Base-by-base conservation (phyloP, 495 filamentous ascomycete genomes). In the Neurospora tetraspora region DNA sequence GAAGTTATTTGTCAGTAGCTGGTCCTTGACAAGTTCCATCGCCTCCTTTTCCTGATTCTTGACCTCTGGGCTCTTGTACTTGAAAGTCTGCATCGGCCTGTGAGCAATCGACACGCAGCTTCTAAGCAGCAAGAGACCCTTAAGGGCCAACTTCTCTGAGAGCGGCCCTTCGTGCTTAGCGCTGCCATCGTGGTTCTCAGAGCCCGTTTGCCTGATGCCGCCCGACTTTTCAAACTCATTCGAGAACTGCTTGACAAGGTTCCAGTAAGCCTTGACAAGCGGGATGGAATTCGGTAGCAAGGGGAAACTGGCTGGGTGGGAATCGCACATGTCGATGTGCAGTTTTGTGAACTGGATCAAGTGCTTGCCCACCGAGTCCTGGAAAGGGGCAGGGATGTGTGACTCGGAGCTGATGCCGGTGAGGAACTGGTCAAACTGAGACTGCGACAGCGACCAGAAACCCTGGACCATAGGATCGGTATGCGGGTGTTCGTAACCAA, bases 261-360 rank as follows among this genome's bases (percentile, higher is more conserved):
- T 86, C 96, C 96, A 98, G 78, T 97, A 98, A 16, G 89, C 87
- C 61, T 86, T 88, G 23, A 92, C 88, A 12, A 99, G 87, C 14
- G 87, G 82, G 5, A 95, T 82, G 39, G 93, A 93, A 73, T 92
- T 88, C 3, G 94, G 92, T 7, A 99, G 86, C 14, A 92, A 81
- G 0, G 90, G 90, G 81, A 97, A 98, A 37, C 92, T 90, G 6
- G 90, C 89, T 11, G 94, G 90, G 77, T 95, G 93, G 12, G 81
- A 79, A 69, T 85, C 85, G 5, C 91, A 88, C 91, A 98, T 95
- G 47, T 94, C 89, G 31, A 96, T 84, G 80, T 98, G 94, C 10
- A 98, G 84, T 81, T 99, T 98, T 12, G 95, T 89, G 68, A 97
- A 89, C 78, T 97, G 95, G 69, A 96, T 77, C 9, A 96, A 82